Conservation (phyloP, 2,329 filamentous ascomycete species). For the Pseudogymnoascus sp. region DNA sequence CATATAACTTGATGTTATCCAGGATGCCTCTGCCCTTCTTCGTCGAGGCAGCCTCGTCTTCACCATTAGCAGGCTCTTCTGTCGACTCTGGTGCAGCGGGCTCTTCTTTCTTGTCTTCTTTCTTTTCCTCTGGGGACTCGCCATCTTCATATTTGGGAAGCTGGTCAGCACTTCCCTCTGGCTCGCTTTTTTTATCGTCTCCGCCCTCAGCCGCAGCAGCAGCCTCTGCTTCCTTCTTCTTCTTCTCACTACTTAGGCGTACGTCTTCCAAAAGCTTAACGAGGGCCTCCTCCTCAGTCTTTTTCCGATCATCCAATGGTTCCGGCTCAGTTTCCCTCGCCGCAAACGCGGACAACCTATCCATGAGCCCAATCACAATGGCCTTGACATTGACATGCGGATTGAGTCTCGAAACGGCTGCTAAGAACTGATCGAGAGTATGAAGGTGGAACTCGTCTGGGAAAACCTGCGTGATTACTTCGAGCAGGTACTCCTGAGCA, state of each 20-base stretch:
- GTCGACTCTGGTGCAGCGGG: constrained; percentile 15
- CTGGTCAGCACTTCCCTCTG: constrained; percentile 9
- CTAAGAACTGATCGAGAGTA: constrained; percentile 90
- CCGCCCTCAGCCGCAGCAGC: not conserved
- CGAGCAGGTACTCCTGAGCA: constrained; percentile 92
- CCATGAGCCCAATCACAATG: constrained; percentile 97
- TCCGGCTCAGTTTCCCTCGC: constrained; percentile 73
- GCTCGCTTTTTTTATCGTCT: constrained; percentile 26
- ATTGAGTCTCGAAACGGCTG: constrained; percentile 84
- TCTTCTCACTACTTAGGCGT: constrained; percentile 53
- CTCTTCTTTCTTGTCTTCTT: constrained; percentile 38
- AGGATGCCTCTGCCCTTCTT: constrained; percentile 47
- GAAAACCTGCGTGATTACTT: constrained; percentile 98
- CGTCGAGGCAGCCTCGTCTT: constrained; percentile 27
- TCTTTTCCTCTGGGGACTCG: constrained; percentile 35
- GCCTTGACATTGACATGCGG: constrained; percentile 96
- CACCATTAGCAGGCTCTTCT: constrained; percentile 30
- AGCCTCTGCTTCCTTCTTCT: constrained; percentile 15
- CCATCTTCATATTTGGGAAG: constrained; percentile 21
- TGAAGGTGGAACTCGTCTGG: constrained; percentile 97
- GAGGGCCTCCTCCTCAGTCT: constrained; percentile 78
- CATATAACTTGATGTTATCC: constrained; percentile 79
- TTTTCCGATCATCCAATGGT: constrained; percentile 60
- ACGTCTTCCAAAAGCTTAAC: constrained; percentile 69
- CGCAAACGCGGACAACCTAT: constrained; percentile 89